These are phyloP conservation scores for Aspergillus sojae DNA, from an alignment of 2,329 filamentous ascomycete genomes.

Conservation along the genomic window DNA sequence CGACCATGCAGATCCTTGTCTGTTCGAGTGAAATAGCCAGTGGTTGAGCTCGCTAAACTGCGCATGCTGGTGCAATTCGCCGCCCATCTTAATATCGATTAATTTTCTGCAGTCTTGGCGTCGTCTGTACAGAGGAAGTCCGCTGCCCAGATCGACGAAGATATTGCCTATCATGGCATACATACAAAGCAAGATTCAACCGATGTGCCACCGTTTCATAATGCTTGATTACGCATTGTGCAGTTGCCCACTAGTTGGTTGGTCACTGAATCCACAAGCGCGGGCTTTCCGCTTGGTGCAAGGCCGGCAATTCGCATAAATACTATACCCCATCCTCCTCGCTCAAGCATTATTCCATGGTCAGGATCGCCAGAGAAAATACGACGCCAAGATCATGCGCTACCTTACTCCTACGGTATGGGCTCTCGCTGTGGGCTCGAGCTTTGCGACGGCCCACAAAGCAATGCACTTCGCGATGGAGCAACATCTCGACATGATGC, in stretches of 20 bases:
- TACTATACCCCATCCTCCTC: background rate
- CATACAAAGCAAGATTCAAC: background rate
- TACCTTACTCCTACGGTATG: background rate
- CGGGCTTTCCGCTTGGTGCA: background rate
- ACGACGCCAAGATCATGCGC: background rate
- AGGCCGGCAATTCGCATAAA: background rate
- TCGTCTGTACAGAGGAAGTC: background rate
- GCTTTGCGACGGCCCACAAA: background rate
- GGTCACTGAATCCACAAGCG: background rate
- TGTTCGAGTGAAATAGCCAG: background rate
- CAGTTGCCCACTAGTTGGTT: background rate
- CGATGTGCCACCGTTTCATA: background rate
- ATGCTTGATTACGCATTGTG: background rate
- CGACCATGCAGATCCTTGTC: background rate
- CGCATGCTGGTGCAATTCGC: background rate
- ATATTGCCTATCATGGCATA: background rate
- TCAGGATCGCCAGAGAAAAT: background rate
- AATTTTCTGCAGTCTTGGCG: background rate
- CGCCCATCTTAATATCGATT: background rate
- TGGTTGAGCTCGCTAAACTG: background rate
- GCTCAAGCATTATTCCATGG: background rate
- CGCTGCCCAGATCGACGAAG: background rate
- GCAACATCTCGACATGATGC: background rate
- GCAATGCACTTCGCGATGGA: background rate
- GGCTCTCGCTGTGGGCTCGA: background rate